Percentiles rank a stretch among this genome's conserved stretches.
Conservation (phyloP, 2,329 filamentous ascomycete genomes). For the Fusarium ramigenum region DNA sequence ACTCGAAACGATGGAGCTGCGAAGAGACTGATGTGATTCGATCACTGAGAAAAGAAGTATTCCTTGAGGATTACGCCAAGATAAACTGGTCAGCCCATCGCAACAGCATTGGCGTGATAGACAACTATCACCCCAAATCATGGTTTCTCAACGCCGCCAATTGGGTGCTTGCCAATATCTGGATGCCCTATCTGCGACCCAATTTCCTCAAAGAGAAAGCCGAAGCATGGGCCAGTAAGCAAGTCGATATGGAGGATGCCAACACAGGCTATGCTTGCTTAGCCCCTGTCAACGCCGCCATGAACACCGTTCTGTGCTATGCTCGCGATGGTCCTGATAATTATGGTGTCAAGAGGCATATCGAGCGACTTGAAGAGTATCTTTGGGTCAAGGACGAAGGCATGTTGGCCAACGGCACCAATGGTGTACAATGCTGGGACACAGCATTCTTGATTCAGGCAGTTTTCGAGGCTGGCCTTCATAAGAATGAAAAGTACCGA, state of each 20-base stretch:
- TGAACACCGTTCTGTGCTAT: constrained; percentile 91
- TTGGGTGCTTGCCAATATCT: constrained; percentile 81
- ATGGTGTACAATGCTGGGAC: constrained; percentile 98
- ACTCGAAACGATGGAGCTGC: constrained; percentile 82
- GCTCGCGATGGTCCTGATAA: constrained; percentile 83
- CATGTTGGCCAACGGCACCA: constrained; percentile 95
- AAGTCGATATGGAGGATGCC: constrained; percentile 90
- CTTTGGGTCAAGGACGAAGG: constrained; percentile 93
- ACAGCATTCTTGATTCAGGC: constrained; percentile 90
- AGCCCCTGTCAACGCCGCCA: constrained; percentile 87
- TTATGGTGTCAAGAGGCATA: constrained; percentile 76
- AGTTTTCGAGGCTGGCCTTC: constrained; percentile 79
- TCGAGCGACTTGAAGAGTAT: constrained; percentile 84
- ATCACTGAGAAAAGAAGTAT: constrained; percentile 81
- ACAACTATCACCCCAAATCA: constrained; percentile 95
- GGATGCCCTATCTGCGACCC: constrained; percentile 79
- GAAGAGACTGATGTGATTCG: constrained; percentile 79
- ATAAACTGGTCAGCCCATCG: constrained; percentile 83
- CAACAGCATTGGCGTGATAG: constrained; percentile 80
- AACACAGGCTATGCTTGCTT: constrained; percentile 90
- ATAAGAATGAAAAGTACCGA: constrained; percentile 78
- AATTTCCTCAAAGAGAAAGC: constrained; percentile 73
- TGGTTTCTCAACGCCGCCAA: constrained; percentile 83
- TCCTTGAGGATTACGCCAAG: constrained; percentile 77
- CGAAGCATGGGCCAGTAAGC: constrained; percentile 82